These are phyloP conservation scores for Cordyceps fumosorosea DNA, from an alignment of 2,329 filamentous ascomycete species.

Conservation along the genomic window DNA sequence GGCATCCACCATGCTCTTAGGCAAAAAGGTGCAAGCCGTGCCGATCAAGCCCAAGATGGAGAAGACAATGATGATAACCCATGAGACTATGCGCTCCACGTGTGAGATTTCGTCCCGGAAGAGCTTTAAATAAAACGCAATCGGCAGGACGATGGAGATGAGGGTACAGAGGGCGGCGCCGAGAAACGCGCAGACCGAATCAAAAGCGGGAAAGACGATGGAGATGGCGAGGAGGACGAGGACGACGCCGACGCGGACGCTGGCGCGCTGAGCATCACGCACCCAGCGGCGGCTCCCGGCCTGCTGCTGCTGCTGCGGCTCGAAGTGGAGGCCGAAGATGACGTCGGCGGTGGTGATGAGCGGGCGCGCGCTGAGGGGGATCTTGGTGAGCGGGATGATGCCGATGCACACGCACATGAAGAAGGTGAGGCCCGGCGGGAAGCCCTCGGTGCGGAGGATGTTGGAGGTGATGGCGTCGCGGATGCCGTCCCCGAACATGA, in stretches of 20 bases:
- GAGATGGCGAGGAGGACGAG: conserved; percentile 71
- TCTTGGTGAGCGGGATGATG: conserved; percentile 91
- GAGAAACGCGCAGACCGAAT: conserved; percentile 86
- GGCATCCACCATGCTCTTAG: conserved; percentile 62
- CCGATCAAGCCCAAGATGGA: conserved; percentile 65
- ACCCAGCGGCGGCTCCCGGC: conserved; percentile 32
- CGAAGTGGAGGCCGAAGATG: conserved; percentile 62
- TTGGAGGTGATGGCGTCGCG: conserved; percentile 87
- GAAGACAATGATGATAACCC: conserved; percentile 63
- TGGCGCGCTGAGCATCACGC: conserved; percentile 31
- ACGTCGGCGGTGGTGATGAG: conserved; percentile 83
- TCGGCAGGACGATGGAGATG: conserved; percentile 84
- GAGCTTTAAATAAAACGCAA: conserved; percentile 85
- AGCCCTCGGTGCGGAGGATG: conserved; percentile 67
- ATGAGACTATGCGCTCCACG: conserved; percentile 60
- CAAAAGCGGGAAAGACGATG: conserved; percentile 65
- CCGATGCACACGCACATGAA: conserved; percentile 80
- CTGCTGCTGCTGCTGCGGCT: conserved; percentile 25
- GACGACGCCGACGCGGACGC: conserved; percentile 61
- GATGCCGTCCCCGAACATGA: conserved; percentile 94
- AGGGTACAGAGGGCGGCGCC: conserved; percentile 87
- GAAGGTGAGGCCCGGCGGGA: conserved; percentile 66
- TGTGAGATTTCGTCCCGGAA: conserved; percentile 66
- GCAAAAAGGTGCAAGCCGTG: conserved; percentile 83
- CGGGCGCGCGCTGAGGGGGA: conserved; percentile 83